These are phyloP conservation scores for Trichosanthes cucumerina DNA, from an alignment of 306 rosid species.

Conservation along the genomic window DNA sequence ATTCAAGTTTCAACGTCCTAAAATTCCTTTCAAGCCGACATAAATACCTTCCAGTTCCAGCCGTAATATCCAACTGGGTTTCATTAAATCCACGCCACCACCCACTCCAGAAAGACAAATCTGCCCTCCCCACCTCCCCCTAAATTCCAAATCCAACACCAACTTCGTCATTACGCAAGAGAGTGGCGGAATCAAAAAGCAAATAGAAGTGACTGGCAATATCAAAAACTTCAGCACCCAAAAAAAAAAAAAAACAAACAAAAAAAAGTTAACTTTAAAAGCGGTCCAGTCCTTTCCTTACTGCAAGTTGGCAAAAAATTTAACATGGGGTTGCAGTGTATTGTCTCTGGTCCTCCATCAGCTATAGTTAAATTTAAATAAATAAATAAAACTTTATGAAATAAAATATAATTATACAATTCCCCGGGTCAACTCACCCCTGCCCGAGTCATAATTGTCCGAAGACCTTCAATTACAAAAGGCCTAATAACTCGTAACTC, in stretches of 20 bases:
- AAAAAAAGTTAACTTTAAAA: not conserved
- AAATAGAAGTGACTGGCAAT: not conserved
- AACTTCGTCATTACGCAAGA: conserved; percentile 1
- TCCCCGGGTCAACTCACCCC: not conserved
- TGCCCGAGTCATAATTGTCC: not conserved
- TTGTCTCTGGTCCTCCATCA: conserved; percentile 11
- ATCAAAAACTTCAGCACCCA: not conserved
- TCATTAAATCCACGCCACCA: not conserved
- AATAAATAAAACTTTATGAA: not conserved
- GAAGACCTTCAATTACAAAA: not conserved
- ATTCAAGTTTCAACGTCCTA: conserved; percentile 14
- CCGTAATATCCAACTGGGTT: conserved; percentile 8
- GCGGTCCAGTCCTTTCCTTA: not conserved
- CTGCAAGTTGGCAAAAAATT: conserved; percentile 5
- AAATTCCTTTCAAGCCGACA: conserved; percentile 41
- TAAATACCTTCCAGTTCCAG: conserved; percentile 17
- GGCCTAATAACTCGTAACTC: not conserved
- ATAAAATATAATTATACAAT: not conserved
- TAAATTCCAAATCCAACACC: not conserved
- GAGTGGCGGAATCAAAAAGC: not conserved
- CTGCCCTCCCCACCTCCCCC: not conserved
- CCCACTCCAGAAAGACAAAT: not conserved
- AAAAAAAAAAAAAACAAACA: not conserved
- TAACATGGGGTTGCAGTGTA: conserved; percentile 9
- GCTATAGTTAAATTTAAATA: not conserved